phyloP scores from a whole-genome alignment of 306 rosid genomes.

The Cucumis hystrix region DNA sequence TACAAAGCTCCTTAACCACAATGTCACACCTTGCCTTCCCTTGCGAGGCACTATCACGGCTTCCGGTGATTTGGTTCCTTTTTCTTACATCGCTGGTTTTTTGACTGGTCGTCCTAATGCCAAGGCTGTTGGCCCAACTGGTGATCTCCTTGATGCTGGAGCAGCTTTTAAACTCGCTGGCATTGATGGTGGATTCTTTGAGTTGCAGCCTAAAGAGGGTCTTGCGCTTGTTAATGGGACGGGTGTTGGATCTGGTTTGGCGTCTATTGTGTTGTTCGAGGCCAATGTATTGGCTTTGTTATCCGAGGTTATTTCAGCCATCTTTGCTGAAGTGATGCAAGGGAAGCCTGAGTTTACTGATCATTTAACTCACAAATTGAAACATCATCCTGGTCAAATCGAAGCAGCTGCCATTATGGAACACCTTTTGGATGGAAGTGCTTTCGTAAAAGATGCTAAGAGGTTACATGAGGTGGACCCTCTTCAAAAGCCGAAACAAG shows the following conservation, averaged over 20 bases:
- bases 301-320: constrained; percentile 21
- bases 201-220: constrained; percentile 15
- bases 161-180: constrained; percentile 19
- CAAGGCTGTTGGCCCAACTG: constrained; percentile 19
- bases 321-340: constrained; percentile 28
- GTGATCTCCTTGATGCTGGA: constrained; percentile 15
- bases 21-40: constrained; percentile 32
- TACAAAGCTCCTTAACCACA: constrained; percentile 22
- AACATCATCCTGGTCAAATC: constrained; percentile 35
- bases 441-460: constrained; percentile 19
- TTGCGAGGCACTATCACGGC: constrained; percentile 34
- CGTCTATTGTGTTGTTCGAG: neutral
- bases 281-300: constrained; percentile 15
- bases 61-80: constrained; percentile 34
- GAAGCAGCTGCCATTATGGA: constrained; percentile 18
- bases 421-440: constrained; percentile 28
- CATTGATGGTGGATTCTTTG: constrained; percentile 11
- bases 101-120: constrained; percentile 31
- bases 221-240: constrained; percentile 35
- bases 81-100: constrained; percentile 27
- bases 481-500: constrained; percentile 15
- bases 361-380: constrained; percentile 21
- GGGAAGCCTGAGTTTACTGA: constrained; percentile 2
- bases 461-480: constrained; percentile 1
- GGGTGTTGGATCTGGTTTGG: constrained; percentile 28